A percentile compares a stretch with the other conserved stretches of the same genome.
Evolutionary conservation across 768 basidiomycete species (phyloP).

Genomic region (Mycena alexandri): DNA sequence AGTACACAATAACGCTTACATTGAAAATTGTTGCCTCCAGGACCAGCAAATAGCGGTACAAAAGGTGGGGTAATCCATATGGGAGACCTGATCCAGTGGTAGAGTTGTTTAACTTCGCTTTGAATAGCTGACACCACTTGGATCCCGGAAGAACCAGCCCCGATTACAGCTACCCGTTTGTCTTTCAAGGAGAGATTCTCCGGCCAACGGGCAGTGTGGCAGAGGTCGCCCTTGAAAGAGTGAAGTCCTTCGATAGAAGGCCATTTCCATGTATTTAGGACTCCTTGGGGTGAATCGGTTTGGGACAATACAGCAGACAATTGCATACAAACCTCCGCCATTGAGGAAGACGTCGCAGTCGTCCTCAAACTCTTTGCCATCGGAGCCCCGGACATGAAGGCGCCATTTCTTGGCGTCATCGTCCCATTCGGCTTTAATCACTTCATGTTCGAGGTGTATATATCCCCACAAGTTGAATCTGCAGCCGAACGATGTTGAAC

Average conservation of each 20-base stretch:
- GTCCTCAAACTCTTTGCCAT: slow-evolving; percentile 39
- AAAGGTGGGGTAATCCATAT: slow-evolving; percentile 47
- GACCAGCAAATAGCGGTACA: slow-evolving; percentile 16
- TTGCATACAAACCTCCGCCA: slow-evolving; percentile 36
- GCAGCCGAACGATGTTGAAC: background rate
- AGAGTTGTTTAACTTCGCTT: slow-evolving; percentile 49
- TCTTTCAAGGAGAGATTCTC: slow-evolving; percentile 46
- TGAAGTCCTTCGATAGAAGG: slow-evolving; percentile 52
- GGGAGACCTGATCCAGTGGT: slow-evolving; percentile 46
- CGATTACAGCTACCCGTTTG: slow-evolving; percentile 54
- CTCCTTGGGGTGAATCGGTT: slow-evolving; percentile 24
- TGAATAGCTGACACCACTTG: slow-evolving; percentile 21
- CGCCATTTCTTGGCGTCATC: slow-evolving; percentile 56
- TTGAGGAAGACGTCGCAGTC: slow-evolving; percentile 43
- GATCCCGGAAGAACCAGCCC: slow-evolving; percentile 39
- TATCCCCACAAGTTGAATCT: slow-evolving; percentile 52
- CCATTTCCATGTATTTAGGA: slow-evolving; percentile 55
- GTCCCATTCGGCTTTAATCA: slow-evolving; percentile 57
- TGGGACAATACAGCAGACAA: background rate
- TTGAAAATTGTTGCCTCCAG: slow-evolving; percentile 14
- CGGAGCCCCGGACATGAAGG: slow-evolving; percentile 49
- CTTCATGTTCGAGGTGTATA: slow-evolving; percentile 59
- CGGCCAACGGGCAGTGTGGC: slow-evolving; percentile 54
- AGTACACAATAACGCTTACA: slow-evolving; percentile 10
- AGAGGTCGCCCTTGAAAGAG: slow-evolving; percentile 48